Evolutionary conservation across 495 filamentous ascomycete genomes (phyloP), one percentile per base, ranked within the genome.

Genomic region (Tuber indicum): DNA sequence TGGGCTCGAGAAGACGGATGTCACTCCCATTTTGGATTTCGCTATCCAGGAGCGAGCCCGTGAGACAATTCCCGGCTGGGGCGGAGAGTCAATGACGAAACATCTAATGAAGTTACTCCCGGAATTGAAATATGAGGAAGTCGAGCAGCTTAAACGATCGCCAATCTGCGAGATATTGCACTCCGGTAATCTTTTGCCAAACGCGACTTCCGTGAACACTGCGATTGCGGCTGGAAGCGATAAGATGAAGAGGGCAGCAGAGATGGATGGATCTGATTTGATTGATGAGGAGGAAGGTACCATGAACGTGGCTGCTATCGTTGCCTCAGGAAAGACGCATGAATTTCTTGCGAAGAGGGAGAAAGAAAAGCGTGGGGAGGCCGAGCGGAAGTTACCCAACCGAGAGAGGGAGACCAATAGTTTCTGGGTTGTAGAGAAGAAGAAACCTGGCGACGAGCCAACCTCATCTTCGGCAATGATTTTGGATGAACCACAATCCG

Each of bases 331-430:
- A 49, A 93, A 98, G 85, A 95, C 94, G 66, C 91, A 90, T 74
- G 96, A 98, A 81, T 97, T 93, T 79, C 87, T 99, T 17, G 94
- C 93, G 9, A 92, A 92, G 82, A 92, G 93, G 81, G 96, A 98
- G 80, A 94, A 92, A 84, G 93, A 97, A 82, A 98, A 97, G 86
- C 89, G 88, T 3, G 81, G 81, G 2, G 81, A 83, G 58, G n/a
- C 92, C 90, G 74, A 91, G 88, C 85, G 87, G 23, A 89, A 90
- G 78, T 82, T 97, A 52, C 94, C 93, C 41, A 99, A 99, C 84
- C 88, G 91, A 36, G 94, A 95, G 84, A 89, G 91, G 77, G 88
- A 90, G 72, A 89, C 88, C 69, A 93, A 91, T 46, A 87, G 88
- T 0, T 99, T 97, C 84, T 89, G 93, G 81, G 94, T 92, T 82